phyloP scores from a whole-genome alignment of 257 asterid genomes.

The Nicotiana noctiflora region DNA sequence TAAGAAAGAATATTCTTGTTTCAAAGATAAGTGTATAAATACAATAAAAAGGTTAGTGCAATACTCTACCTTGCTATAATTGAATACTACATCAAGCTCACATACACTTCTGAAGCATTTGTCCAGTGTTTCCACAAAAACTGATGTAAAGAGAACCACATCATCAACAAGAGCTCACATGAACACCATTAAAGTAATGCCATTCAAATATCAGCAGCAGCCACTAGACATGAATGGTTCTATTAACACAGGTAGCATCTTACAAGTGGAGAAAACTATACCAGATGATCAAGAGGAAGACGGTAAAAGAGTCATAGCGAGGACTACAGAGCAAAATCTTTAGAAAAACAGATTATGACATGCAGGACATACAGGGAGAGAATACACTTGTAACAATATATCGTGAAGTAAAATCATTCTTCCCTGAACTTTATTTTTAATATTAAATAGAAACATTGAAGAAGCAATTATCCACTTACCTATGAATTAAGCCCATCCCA shows the following conservation, averaged over 20 bases:
- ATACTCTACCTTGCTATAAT: slow-evolving; percentile 21
- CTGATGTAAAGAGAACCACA: slow-evolving; percentile 8
- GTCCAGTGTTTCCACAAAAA: slow-evolving; percentile 32
- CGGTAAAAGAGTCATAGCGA: not conserved
- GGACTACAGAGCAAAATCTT: not conserved
- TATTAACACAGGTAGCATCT: not conserved
- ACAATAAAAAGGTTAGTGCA: slow-evolving; percentile 1
- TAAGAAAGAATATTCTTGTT: not conserved
- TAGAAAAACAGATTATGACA: not conserved
- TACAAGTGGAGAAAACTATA: not conserved
- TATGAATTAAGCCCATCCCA: not conserved
- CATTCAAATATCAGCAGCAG: not conserved
- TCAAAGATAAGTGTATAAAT: not conserved
- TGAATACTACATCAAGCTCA: slow-evolving; percentile 28
- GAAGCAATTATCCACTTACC: not conserved
- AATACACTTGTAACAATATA: not conserved
- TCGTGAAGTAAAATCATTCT: not conserved
- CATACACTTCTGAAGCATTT: slow-evolving; percentile 35
- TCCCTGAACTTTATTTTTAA: not conserved
- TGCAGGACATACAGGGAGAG: not conserved
- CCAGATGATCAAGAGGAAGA: not conserved
- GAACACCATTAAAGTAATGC: not conserved
- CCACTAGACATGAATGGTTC: not conserved
- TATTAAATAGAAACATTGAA: not conserved
- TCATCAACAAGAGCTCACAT: not conserved